Percentiles rank a stretch among this genome's conserved stretches.
phyloP scores from a whole-genome alignment of 2,329 filamentous ascomycete species.

The Metarhizium anisopliae region DNA sequence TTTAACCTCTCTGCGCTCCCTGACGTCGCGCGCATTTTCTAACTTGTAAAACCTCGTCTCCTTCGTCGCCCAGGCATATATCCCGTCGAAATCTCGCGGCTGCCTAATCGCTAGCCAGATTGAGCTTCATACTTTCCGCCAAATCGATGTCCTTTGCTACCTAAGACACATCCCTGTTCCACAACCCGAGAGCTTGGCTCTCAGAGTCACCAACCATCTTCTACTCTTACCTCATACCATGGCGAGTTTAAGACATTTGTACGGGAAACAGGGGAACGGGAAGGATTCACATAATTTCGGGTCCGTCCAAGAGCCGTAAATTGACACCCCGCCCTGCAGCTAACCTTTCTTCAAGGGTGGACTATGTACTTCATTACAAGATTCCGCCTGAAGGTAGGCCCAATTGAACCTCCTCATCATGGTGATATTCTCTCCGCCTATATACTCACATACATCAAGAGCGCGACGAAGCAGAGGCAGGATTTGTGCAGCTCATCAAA shows the following conservation, averaged over 20 bases:
- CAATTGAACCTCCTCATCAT: neutral
- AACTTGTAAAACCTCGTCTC: neutral
- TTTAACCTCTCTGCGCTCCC: neutral
- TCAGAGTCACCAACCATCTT: neutral
- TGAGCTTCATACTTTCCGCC: neutral
- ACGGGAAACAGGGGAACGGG: conserved; percentile 19
- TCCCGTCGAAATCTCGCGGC: neutral
- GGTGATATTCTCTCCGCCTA: neutral
- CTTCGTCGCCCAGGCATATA: neutral
- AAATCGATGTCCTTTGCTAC: neutral
- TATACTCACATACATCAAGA: conserved; percentile 34
- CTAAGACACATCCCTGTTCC: neutral
- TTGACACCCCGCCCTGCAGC: neutral
- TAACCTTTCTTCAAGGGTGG: conserved; percentile 47
- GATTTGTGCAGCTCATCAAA: conserved; percentile 70
- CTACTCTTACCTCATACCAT: conserved; percentile 13
- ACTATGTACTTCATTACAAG: conserved; percentile 79
- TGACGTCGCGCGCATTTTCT: neutral
- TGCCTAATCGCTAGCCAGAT: neutral
- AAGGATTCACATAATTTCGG: conserved; percentile 29
- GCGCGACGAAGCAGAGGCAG: conserved; percentile 57
- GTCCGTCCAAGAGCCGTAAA: conserved; percentile 14
- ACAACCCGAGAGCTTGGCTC: neutral
- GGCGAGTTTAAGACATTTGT: conserved; percentile 24
- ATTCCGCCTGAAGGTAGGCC: conserved; percentile 57